A percentile compares a stretch with the other conserved stretches of the same genome.
These are phyloP conservation scores for Lactifluus volemus DNA, from an alignment of 768 basidiomycete genomes.

Conservation along the genomic window DNA sequence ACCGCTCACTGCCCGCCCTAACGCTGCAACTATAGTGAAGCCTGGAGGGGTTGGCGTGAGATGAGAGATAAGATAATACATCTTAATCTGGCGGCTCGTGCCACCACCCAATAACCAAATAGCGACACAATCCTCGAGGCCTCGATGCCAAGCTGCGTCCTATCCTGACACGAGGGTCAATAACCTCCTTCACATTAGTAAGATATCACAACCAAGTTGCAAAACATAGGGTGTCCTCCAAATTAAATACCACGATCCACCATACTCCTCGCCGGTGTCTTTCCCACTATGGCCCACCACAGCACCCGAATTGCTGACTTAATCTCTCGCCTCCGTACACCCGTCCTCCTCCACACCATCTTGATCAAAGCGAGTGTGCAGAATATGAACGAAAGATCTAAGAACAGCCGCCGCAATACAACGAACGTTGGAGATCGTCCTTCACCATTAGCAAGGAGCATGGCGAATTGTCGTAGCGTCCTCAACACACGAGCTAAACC, in stretches of 20 bases:
- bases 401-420: conserved; percentile 62
- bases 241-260: conserved; percentile 40
- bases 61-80: background rate
- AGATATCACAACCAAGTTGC: background rate
- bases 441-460: conserved; percentile 53
- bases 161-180: background rate
- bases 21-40: background rate
- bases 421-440: conserved; percentile 57
- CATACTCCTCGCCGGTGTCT: conserved; percentile 35
- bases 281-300: conserved; percentile 64
- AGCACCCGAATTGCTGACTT: conserved; percentile 52
- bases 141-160: no score
- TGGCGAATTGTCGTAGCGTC: conserved; percentile 39
- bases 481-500: conserved; percentile 49
- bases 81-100: background rate
- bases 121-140: no score
- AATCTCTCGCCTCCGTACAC: conserved; percentile 62
- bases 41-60: background rate
- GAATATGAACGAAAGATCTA: conserved; percentile 71
- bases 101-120: background rate
- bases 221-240: background rate
- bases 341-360: conserved; percentile 57
- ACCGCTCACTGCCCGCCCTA: background rate
- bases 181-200: background rate
- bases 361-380: conserved; percentile 52